phyloP scores from a whole-genome alignment of 2,329 filamentous ascomycete species.

The Apiospora arundinis region DNA sequence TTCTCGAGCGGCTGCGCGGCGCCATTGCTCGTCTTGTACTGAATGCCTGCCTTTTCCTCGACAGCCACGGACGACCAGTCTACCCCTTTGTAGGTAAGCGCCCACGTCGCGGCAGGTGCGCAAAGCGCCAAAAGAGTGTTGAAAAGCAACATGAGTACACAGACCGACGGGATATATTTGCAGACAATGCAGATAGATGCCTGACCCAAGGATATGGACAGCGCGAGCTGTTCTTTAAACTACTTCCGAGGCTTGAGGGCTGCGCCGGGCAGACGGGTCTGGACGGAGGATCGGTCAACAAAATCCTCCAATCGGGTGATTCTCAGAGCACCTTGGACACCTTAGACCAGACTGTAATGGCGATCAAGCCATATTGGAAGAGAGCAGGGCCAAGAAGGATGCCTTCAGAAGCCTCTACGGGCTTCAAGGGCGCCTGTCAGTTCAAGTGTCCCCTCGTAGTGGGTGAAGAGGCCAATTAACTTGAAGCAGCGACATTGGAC shows the following conservation, averaged over 20 bases:
- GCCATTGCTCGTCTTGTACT: constrained; percentile 65
- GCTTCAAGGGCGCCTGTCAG: neutral
- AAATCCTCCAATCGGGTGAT: constrained; percentile 1
- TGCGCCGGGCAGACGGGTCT: neutral
- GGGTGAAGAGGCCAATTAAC: neutral
- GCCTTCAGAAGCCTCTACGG: neutral
- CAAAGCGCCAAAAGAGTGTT: neutral
- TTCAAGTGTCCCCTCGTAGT: neutral
- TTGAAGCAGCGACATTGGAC: constrained; percentile 8
- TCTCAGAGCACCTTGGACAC: neutral
- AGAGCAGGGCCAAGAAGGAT: neutral
- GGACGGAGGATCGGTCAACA: neutral
- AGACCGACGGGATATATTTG: neutral
- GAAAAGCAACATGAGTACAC: constrained; percentile 9
- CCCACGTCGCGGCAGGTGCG: constrained; percentile 36
- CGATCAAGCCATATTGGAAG: neutral
- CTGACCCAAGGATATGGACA: neutral
- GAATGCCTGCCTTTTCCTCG: constrained; percentile 66
- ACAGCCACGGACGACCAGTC: constrained; percentile 74
- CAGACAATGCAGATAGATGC: neutral
- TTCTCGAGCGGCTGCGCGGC: constrained; percentile 62
- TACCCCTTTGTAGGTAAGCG: constrained; percentile 68
- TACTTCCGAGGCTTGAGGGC: neutral
- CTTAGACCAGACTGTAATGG: neutral
- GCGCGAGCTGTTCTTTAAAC: neutral